Evolutionary conservation across 306 rosid genomes (phyloP), one percentile per base, ranked within the genome.

Genomic region (Pterocarpus santalinus): DNA sequence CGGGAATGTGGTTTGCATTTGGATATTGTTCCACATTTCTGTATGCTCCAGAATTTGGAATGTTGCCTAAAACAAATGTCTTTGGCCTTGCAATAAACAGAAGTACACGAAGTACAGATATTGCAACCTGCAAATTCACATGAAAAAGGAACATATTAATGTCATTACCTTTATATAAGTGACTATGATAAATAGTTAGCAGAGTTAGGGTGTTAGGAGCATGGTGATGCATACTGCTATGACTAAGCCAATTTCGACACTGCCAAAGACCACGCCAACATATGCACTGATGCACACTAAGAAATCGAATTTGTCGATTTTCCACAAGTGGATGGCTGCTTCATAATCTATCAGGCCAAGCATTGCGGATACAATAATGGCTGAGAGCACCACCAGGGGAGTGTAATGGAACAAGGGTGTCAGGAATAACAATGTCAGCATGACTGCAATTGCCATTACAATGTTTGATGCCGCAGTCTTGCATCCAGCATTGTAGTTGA

Each of bases 401-500:
- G 99, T 95, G 89, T 93, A 95, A 73, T 93, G 87, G 87, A 95
- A 95, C 85, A 95, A 84, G 5, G 99, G 98, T 67, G 97, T 93
- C 62, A 95, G 79, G 83, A 95, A 95, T 65, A 95, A 66, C 81
- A 95, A 72, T 56, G 99, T 91, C 68, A 93, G 69, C 99, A 95
- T 95, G 14, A 95, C 91, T 17, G 92, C 95, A 8, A 95, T 87
- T 60, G 99, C 87, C 99, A 95, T 93, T 22, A 95, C 87, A 3
- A 95, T 82, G 90, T 95, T 95, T 2, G 99, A 93, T 76, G 83
- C 88, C 9, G 99, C 99, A 3, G 98, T 95, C 63, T 93, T 91
- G 94, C 99, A 95, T 11, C 99, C 99, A 3, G 99, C 97, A 55
- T 91, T 95, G 82, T 84, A 95, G 84, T 95, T 95, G 80, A 95